Conservation (phyloP, 257 asterid genomes). For the Paulownia fortunei region DNA sequence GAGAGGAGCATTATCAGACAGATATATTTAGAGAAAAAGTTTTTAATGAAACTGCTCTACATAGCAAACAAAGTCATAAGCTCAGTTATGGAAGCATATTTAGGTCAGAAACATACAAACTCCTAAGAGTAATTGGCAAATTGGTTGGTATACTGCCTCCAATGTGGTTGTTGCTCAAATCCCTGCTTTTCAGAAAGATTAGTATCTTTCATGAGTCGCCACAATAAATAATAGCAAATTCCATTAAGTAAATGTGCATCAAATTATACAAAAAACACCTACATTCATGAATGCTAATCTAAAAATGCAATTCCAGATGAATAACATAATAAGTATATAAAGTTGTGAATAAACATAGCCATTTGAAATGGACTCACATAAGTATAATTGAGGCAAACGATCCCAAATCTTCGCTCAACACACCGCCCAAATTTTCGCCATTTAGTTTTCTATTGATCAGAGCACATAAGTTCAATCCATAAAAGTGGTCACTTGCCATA, state of each 20-base stretch:
- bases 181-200: conserved; percentile 47
- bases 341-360: background rate
- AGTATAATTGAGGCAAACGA: conserved; percentile 65
- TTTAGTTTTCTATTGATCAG: conserved; percentile 53
- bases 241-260: background rate
- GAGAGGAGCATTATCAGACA: conserved; percentile 27
- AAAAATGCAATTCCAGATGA: background rate
- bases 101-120: conserved; percentile 64
- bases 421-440: conserved; percentile 73
- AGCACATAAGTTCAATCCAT: conserved; percentile 9
- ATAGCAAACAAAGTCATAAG: conserved; percentile 1
- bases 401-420: conserved; percentile 60
- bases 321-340: background rate
- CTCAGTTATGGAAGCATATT: background rate
- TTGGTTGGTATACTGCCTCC: conserved; percentile 79
- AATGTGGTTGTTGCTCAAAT: conserved; percentile 81
- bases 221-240: background rate
- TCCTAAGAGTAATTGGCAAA: conserved; percentile 70
- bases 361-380: conserved; percentile 56
- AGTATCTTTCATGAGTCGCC: conserved; percentile 23
- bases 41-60: background rate
- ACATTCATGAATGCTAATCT: background rate
- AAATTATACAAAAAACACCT: background rate
- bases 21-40: background rate
- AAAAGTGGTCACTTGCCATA: background rate